Evolutionary conservation across 192 early-diverging fungal species (phyloP).

Genomic region (Gamsiella multidivaricata): DNA sequence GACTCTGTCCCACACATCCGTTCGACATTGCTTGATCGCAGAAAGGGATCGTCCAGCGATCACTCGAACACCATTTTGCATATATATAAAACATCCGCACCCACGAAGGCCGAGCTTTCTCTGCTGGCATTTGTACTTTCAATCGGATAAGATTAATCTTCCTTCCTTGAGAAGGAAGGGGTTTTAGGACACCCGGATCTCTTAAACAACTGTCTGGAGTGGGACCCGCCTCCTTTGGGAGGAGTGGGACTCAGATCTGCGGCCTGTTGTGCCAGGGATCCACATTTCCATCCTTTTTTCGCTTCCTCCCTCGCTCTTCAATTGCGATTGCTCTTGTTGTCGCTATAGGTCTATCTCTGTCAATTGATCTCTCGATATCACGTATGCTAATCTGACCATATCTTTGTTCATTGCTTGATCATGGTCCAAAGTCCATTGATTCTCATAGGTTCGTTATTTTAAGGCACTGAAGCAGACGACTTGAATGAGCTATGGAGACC

Average conservation of each 20-base stretch:
- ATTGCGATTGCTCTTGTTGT: not conserved
- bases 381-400: not conserved
- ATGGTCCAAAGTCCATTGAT: too few species aligned
- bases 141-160: constrained; percentile 56
- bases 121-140: constrained; percentile 55
- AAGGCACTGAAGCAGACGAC: too few species aligned
- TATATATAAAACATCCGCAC: constrained; percentile 54
- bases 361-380: not conserved
- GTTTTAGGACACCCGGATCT: constrained; percentile 57
- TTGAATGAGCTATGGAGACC: too few species aligned
- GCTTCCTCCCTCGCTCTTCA: not conserved
- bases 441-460: too few species aligned
- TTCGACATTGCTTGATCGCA: too few species aligned
- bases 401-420: too few species aligned
- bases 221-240: constrained; percentile 47
- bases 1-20: too few species aligned
- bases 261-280: constrained; percentile 52
- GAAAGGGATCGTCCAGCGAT: too few species aligned
- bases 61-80: too few species aligned
- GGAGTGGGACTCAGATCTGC: constrained; percentile 53
- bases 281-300: constrained; percentile 20
- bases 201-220: constrained; percentile 53
- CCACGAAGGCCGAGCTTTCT: constrained; percentile 55
- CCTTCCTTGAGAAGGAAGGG: constrained; percentile 42
- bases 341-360: constrained; percentile 9